These are phyloP conservation scores for Fusarium sororula DNA, from an alignment of 2,329 filamentous ascomycete genomes.

Conservation along the genomic window DNA sequence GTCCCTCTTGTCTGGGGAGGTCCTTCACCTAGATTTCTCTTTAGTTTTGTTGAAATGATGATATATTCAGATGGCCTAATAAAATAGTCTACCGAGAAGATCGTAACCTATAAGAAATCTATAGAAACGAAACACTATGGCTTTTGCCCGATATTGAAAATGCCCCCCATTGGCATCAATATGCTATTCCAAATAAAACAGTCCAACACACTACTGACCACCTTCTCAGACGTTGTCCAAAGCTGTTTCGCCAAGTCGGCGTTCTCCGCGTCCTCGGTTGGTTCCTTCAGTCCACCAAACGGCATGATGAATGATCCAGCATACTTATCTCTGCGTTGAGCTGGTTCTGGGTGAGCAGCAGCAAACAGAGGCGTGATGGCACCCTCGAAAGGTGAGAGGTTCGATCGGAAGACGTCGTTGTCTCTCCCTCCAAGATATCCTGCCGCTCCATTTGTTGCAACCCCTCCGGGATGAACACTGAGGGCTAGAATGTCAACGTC, in stretches of 20 bases:
- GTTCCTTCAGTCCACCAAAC: background rate
- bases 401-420: background rate
- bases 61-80: accelerated
- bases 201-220: background rate
- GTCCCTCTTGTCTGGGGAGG: background rate
- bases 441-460: background rate
- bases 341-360: background rate
- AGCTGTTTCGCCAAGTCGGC: background rate
- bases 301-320: background rate
- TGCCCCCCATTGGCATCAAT: background rate
- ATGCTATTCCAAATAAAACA: background rate
- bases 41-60: accelerated
- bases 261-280: background rate
- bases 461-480: background rate
- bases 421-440: background rate
- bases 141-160: background rate
- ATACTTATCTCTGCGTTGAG: background rate
- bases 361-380: background rate
- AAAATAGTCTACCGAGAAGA: background rate
- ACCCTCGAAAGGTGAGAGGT: background rate
- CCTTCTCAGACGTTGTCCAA: background rate
- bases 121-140: background rate
- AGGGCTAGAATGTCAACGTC: background rate
- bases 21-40: accelerated
- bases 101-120: background rate